Base-by-base conservation (phyloP, 768 basidiomycete genomes). In the Omphalotus guepiniiformis region DNA sequence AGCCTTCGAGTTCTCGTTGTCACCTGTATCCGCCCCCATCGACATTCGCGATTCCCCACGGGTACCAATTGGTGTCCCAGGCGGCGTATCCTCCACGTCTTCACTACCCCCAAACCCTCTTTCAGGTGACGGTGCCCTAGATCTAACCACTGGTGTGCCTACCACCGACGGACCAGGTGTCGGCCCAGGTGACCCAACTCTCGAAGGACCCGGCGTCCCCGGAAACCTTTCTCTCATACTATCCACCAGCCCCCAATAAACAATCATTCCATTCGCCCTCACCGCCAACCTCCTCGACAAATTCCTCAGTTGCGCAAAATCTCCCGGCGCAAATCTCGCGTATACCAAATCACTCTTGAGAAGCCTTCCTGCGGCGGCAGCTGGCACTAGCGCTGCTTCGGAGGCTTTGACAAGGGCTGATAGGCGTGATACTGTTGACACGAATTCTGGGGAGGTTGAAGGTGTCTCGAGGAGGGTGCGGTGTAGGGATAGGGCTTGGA, bases 161-260 rank as follows among this genome's bases (percentile, higher is more conserved):
- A 12, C 44, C 8, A 46, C 34, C 35, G 55, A 56, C 5, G 59
- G 44, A 9, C 40, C 32, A 6, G 70, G 67, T 2, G 70, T 66
- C 3, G 48, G 34, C 3, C 63, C 55, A 7, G 78, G 74, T 25
- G 73, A 69, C 18, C 47, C 58, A 27, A 58, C 58, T 28, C 54
- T 40, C 3, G 72, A 73, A 0, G 63, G 58, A 3, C 53, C 60
- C 12, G 80, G 79, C 0, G 78, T 77, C 1, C 64, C 55, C 2
- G 76, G 77, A 53, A 85, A 86, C 45, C 61, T 71, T 55, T 82
- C 79, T 34, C 79, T 63, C 16, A 72, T 74, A 0, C 83, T 78
- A 52, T 88, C 82, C 8, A 85, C 73, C n/a, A 88, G 57, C 0
- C 61, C 63, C 51, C 83, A 87, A 56, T 84, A 88, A 30, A 76